Conservation (phyloP, 2,329 filamentous ascomycete species). For the Ambrosiella cleistominuta region DNA sequence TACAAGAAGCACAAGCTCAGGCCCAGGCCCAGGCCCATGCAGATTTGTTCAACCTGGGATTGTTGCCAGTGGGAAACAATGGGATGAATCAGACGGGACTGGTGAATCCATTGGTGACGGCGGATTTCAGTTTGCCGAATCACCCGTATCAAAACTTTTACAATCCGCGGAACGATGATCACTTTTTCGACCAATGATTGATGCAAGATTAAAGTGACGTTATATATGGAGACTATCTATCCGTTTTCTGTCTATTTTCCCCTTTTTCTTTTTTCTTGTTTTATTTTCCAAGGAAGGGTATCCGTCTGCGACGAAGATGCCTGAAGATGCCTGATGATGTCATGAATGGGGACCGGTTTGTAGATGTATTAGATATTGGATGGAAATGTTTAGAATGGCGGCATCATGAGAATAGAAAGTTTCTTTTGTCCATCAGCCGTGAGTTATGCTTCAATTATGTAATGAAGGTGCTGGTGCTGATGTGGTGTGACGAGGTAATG, state of each 20-base stretch:
- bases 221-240: background rate
- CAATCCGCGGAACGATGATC: slow-evolving; percentile 42
- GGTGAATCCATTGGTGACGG: slow-evolving; percentile 54
- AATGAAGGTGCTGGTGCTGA: no score
- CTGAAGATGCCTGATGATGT: background rate
- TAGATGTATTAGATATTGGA: background rate
- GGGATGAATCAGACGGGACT: slow-evolving; percentile 15
- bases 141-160: slow-evolving; percentile 73
- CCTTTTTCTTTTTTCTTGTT: background rate
- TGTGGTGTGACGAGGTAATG: no score
- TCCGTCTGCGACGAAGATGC: background rate
- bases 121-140: slow-evolving; percentile 60
- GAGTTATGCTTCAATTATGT: no score
- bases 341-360: background rate
- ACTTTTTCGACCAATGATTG: slow-evolving; percentile 4
- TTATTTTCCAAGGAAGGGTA: background rate
- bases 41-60: background rate
- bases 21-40: slow-evolving; percentile 7
- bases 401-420: background rate
- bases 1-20: slow-evolving; percentile 9
- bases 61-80: background rate
- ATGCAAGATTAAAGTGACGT: background rate
- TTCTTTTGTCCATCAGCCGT: no score
- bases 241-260: background rate
- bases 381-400: background rate